Evolutionary conservation across 805 yeast species (phyloP).

Genomic region (Cyberlindnera saturnus): DNA sequence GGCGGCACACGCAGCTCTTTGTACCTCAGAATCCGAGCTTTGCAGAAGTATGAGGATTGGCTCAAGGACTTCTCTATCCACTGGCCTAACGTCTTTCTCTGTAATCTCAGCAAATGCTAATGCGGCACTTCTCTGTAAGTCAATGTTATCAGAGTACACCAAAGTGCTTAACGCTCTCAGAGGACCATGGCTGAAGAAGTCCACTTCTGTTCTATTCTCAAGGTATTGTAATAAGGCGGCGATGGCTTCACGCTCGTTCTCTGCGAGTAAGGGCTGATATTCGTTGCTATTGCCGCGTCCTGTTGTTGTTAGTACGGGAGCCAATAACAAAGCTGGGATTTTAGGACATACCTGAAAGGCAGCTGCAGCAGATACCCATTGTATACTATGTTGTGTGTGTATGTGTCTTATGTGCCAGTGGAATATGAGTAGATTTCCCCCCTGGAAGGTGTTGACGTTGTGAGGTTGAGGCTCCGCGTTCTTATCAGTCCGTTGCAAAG

Average conservation of each 20-base stretch:
- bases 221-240: conserved; percentile 81
- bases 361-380: conserved; percentile 21
- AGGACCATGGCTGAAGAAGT: conserved; percentile 82
- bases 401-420: background rate
- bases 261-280: conserved; percentile 82
- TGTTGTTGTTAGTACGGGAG: conserved; percentile 6
- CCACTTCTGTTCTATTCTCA: conserved; percentile 83
- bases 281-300: conserved; percentile 20
- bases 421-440: too few relatives aligned
- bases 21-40: conserved; percentile 87
- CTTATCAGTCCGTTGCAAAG: too few relatives aligned
- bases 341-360: conserved; percentile 11
- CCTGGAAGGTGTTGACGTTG: too few relatives aligned
- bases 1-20: conserved; percentile 98
- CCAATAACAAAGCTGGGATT: background rate
- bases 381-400: background rate
- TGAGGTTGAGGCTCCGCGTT: too few relatives aligned
- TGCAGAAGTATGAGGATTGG: conserved; percentile 87
- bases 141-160: conserved; percentile 92
- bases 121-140: conserved; percentile 94
- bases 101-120: conserved; percentile 98
- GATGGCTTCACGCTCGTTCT: conserved; percentile 95
- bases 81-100: conserved; percentile 90
- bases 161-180: conserved; percentile 84
- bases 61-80: conserved; percentile 84